Conservation (phyloP, 192 early-diverging fungal species). For the Gigaspora rosea region DNA sequence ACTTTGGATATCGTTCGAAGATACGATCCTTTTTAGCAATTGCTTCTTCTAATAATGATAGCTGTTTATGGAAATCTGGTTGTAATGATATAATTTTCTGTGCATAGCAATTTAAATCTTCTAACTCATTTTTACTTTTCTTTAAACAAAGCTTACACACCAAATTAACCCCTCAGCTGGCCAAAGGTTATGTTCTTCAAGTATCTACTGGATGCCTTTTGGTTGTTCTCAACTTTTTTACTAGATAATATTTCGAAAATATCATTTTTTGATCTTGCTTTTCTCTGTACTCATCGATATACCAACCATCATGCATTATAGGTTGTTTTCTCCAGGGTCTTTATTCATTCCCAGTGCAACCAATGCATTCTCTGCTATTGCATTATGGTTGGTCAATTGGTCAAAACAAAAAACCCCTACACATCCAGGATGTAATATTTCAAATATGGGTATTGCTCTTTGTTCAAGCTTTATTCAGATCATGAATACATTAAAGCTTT, state of each 20-base stretch:
- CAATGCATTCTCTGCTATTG: slow-evolving; percentile 35
- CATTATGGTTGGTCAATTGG: slow-evolving; percentile 34
- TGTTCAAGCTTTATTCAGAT: background rate
- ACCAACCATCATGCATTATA: slow-evolving; percentile 25
- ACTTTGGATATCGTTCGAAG: background rate
- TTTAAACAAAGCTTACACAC: too few species aligned
- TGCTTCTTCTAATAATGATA: background rate
- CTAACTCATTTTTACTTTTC: background rate
- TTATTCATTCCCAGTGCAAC: slow-evolving; percentile 37
- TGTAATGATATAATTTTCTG: background rate
- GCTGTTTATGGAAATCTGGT: background rate
- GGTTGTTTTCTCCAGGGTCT: slow-evolving; percentile 23
- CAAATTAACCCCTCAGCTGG: slow-evolving; percentile 12
- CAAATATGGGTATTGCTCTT: slow-evolving; percentile 34
- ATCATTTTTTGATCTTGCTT: slow-evolving; percentile 30
- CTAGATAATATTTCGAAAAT: slow-evolving; percentile 29
- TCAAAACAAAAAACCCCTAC: slow-evolving; percentile 40
- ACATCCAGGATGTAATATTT: slow-evolving; percentile 25
- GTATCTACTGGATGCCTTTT: slow-evolving; percentile 39
- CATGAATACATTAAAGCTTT: background rate
- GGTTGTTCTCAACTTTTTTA: slow-evolving; percentile 31
- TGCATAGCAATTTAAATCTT: background rate
- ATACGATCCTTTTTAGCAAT: background rate
- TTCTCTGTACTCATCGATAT: slow-evolving; percentile 4
- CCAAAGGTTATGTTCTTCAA: slow-evolving; percentile 34